Percentiles rank a stretch among this genome's conserved stretches.
These are phyloP conservation scores for Tinospora cordifolia DNA, from an alignment of 164 flowering plant genomes.

Conservation along the genomic window DNA sequence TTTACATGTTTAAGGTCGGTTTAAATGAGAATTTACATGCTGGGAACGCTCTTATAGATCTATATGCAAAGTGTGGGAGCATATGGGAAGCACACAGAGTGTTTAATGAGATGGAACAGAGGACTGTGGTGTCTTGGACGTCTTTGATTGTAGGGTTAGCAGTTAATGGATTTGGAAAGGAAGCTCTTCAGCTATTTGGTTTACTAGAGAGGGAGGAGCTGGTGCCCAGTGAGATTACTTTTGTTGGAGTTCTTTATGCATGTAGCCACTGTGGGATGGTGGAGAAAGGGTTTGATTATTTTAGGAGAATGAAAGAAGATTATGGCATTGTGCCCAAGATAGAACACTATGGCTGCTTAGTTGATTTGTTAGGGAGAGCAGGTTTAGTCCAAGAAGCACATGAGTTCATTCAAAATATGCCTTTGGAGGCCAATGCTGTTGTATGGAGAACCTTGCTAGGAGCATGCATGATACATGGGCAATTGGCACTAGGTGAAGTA, in stretches of 20 bases:
- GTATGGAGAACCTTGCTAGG: constrained; percentile 34
- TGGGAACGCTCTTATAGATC: constrained; percentile 26
- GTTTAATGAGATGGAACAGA: constrained; percentile 25
- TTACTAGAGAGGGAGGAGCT: constrained; percentile 20
- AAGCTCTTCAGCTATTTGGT: constrained; percentile 24
- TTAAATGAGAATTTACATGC: constrained; percentile 24
- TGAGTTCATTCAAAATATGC: constrained; percentile 23
- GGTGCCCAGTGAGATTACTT: constrained; percentile 30
- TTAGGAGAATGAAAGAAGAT: constrained; percentile 26
- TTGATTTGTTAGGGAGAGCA: constrained; percentile 33
- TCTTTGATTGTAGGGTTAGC: constrained; percentile 33
- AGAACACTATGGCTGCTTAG: constrained; percentile 37
- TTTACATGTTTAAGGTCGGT: constrained; percentile 26
- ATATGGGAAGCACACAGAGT: constrained; percentile 22
- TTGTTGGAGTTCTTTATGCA: constrained; percentile 32
- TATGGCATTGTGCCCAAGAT: constrained; percentile 28
- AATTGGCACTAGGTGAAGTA: constrained; percentile 22
- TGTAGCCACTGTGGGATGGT: constrained; percentile 38
- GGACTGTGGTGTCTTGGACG: constrained; percentile 35
- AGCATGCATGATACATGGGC: constrained; percentile 24
- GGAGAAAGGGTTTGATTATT: constrained; percentile 25
- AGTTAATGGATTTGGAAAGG: constrained; percentile 26
- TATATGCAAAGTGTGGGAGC: constrained; percentile 32
- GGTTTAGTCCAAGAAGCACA: constrained; percentile 26
- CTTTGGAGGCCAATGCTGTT: constrained; percentile 31